Evolutionary conservation across 192 early-diverging fungal genomes (phyloP).

Genomic region (Lobosporangium transversale): DNA sequence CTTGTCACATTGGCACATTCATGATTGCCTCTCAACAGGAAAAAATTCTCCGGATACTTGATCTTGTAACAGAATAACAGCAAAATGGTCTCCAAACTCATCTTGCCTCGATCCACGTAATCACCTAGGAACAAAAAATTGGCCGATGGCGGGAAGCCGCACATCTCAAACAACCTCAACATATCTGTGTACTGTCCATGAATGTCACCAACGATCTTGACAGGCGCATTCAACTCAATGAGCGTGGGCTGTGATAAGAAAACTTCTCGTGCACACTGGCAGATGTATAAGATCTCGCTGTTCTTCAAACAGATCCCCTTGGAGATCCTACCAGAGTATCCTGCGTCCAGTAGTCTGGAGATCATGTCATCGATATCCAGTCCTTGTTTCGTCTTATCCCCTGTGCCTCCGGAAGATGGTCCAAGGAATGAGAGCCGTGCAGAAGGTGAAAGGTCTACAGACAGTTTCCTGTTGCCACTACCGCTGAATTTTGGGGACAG

Average conservation of each 20-base stretch:
- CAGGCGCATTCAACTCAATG: slow-evolving; percentile 78
- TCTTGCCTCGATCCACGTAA: slow-evolving; percentile 97
- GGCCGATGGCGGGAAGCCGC: slow-evolving; percentile 89
- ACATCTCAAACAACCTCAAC: slow-evolving; percentile 90
- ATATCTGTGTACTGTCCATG: slow-evolving; percentile 97
- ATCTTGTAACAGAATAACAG: slow-evolving; percentile 96
- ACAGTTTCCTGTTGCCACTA: slow-evolving; percentile 11
- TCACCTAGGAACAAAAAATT: slow-evolving; percentile 97
- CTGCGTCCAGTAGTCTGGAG: slow-evolving; percentile 81
- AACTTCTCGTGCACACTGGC: slow-evolving; percentile 85
- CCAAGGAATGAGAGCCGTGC: slow-evolving; percentile 34
- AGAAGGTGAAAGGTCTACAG: slow-evolving; percentile 29
- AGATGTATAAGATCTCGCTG: slow-evolving; percentile 86
- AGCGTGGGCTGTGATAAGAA: slow-evolving; percentile 88
- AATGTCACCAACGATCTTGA: slow-evolving; percentile 90
- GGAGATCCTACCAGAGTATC: slow-evolving; percentile 75
- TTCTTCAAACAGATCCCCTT: slow-evolving; percentile 87
- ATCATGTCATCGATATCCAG: slow-evolving; percentile 89
- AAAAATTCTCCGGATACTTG: slow-evolving; percentile 97
- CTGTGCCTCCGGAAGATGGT: background rate
- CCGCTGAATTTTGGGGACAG: slow-evolving; percentile 19
- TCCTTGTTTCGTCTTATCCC: slow-evolving; percentile 13
- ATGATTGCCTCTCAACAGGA: slow-evolving; percentile 95
- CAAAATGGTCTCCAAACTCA: slow-evolving; percentile 93
- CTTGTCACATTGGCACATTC: slow-evolving; percentile 93